A percentile compares a stretch with the other conserved stretches of the same genome.
phyloP scores from a whole-genome alignment of 2,329 filamentous ascomycete species.

The Talaromyces marneffei region DNA sequence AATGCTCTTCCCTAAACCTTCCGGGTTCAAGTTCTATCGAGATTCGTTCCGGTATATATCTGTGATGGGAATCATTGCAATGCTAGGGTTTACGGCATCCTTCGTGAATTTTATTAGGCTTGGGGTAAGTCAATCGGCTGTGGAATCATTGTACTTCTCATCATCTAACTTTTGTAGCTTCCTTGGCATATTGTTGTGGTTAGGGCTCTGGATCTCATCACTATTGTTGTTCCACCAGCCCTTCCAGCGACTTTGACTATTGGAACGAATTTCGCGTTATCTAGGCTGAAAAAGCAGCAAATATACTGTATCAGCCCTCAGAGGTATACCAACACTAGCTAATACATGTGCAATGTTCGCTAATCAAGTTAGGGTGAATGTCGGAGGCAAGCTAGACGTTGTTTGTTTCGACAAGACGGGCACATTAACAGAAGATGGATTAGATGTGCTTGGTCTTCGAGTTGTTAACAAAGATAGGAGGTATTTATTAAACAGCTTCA shows the following conservation, averaged over 20 bases:
- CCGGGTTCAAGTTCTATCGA: conserved; percentile 96
- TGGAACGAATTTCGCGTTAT: conserved; percentile 89
- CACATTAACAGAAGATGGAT: conserved; percentile 91
- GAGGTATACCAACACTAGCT: conserved; percentile 31
- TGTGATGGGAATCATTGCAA: conserved; percentile 84
- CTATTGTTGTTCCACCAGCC: conserved; percentile 93
- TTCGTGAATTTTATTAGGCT: conserved; percentile 89
- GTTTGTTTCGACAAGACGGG: conserved; percentile 99
- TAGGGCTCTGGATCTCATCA: conserved; percentile 88
- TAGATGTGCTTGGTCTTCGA: conserved; percentile 86
- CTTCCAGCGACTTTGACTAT: conserved; percentile 93
- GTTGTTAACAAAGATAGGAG: conserved; percentile 60
- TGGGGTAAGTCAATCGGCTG: conserved; percentile 39
- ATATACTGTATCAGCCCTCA: conserved; percentile 99
- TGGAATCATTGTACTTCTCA: not conserved
- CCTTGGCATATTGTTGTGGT: conserved; percentile 88
- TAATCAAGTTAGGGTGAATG: conserved; percentile 62
- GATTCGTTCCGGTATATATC: conserved; percentile 97
- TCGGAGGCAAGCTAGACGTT: conserved; percentile 90
- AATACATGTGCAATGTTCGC: not conserved
- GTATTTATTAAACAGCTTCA: conserved; percentile 20
- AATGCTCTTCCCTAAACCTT: conserved; percentile 97
- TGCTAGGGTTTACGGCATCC: conserved; percentile 81
- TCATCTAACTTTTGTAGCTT: conserved; percentile 43
- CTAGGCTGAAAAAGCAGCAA: conserved; percentile 75